Conservation (phyloP, 2,329 filamentous ascomycete species). For the Pestalotiopsis sp. region DNA sequence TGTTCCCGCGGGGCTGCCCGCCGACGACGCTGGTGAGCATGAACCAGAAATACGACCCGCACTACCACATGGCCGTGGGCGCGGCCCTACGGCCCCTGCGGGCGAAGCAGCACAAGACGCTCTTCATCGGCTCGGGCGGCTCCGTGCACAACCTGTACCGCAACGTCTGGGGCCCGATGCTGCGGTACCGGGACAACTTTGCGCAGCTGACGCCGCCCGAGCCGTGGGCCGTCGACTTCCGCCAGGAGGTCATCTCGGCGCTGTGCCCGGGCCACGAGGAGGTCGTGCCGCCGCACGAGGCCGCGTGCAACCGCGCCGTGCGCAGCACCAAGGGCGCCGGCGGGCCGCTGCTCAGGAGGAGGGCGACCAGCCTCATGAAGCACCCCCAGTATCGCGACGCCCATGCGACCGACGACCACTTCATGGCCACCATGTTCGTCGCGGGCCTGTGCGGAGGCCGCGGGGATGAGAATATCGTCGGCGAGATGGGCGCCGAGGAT, state of each 20-base stretch:
- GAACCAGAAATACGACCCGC: constrained; percentile 42
- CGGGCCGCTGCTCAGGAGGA: constrained; percentile 56
- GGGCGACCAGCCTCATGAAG: constrained; percentile 67
- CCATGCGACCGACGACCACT: constrained; percentile 72
- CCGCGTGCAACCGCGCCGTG: constrained; percentile 3
- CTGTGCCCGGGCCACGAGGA: constrained; percentile 47
- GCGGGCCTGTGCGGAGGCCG: constrained; percentile 56
- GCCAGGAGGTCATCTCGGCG: constrained; percentile 65
- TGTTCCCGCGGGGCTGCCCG: constrained; percentile 68
- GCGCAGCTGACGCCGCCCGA: constrained; percentile 62
- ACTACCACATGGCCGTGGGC: constrained; percentile 56
- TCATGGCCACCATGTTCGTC: constrained; percentile 67
- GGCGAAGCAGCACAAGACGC: constrained; percentile 47
- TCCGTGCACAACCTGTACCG: constrained; percentile 73
- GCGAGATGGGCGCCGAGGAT: constrained; percentile 57
- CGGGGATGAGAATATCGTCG: constrained; percentile 45
- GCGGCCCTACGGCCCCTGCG: constrained; percentile 58
- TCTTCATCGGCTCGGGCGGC: constrained; percentile 63
- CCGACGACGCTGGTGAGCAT: constrained; percentile 60
- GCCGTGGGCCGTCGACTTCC: constrained; percentile 64
- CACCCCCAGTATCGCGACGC: constrained; percentile 67
- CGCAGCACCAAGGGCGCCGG: constrained; percentile 23
- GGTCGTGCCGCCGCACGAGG: constrained; percentile 16
- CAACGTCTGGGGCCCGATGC: constrained; percentile 67
- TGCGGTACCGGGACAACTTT: constrained; percentile 65